Base-by-base conservation (phyloP, 176 grass and related monocot genomes). In the Oryza officinalis region DNA sequence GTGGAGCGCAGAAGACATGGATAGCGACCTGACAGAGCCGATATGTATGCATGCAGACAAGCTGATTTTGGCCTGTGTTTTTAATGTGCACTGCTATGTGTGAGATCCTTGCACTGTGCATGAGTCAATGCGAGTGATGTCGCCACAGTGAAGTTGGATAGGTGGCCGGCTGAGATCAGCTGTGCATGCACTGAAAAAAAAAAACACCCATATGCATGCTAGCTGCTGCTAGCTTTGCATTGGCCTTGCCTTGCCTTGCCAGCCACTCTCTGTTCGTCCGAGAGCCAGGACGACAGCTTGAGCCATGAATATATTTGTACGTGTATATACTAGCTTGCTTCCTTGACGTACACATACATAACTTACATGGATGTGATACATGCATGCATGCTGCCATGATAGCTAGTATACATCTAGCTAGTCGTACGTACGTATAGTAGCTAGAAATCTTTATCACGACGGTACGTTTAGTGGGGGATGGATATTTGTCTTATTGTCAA, bases 71-170 rank as follows among this genome's bases (percentile, higher is more conserved):
- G 69, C 70, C 47, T 18, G 65, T 20, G 57, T 68, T 31, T 80
- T 86, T 72, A 82, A 78, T 69, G 88, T 82, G 79, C 82, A 18
- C 67, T 45, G 57, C 70, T 63, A 22, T 44, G 50, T 38, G n/a
- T 18, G 40, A 44, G 66, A 86, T 89, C 72, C 52, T 32, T 33
- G 33, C 59, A 79, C 80, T 90, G 84, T 86, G 74, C 37, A 47
- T 83, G 68, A 90, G 68, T 79, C 88, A 79, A 90, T 83, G 79
- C 68, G 46, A 37, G 11, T 86, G 88, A 86, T 85, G 88, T 40
- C 33, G 68, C 68, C 47, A 86, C 83, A 90, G 83, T 90, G 71
- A 28, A 18, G 22, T 18, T 27, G 50, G 72, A 17, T 40, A 61
- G 74, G 27, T 41, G 26, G 66, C 63, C 76, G 52, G 26, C 71